A percentile compares a stretch with the other conserved stretches of the same genome.
Evolutionary conservation across 345 rosid species (phyloP).

Genomic region (Orychophragmus violaceus): DNA sequence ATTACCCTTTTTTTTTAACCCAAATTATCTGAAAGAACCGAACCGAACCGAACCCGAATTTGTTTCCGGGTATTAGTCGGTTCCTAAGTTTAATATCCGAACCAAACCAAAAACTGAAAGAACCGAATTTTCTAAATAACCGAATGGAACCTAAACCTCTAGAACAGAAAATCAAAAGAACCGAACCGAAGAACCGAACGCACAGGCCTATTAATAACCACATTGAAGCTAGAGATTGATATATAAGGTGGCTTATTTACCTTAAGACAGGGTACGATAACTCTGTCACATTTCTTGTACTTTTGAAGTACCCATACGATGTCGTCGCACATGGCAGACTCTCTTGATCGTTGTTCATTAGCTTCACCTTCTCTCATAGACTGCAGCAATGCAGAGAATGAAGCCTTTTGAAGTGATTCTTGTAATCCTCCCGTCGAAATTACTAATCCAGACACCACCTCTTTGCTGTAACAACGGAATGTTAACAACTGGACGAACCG

Average conservation of each 20-base stretch:
- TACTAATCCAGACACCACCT: conserved; percentile 73
- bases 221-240: neutral
- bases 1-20: no score
- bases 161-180: no score
- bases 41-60: no score
- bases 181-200: no score
- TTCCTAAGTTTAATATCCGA: no score
- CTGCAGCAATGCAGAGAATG: conserved; percentile 60
- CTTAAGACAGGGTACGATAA: conserved; percentile 79
- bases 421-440: conserved; percentile 88
- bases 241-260: conserved; percentile 31
- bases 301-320: conserved; percentile 74
- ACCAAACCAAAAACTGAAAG: no score
- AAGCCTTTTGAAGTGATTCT: conserved; percentile 69
- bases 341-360: conserved; percentile 39
- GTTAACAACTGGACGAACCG: conserved; percentile 62
- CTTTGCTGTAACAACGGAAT: conserved; percentile 60
- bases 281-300: conserved; percentile 71
- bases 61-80: no score
- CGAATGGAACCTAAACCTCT: no score
- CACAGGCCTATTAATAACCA: no score
- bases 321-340: conserved; percentile 48
- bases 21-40: no score
- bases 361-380: conserved; percentile 47
- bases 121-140: no score